These are phyloP conservation scores for Eucalyptus regnans DNA, from an alignment of 345 rosid genomes.

Conservation along the genomic window DNA sequence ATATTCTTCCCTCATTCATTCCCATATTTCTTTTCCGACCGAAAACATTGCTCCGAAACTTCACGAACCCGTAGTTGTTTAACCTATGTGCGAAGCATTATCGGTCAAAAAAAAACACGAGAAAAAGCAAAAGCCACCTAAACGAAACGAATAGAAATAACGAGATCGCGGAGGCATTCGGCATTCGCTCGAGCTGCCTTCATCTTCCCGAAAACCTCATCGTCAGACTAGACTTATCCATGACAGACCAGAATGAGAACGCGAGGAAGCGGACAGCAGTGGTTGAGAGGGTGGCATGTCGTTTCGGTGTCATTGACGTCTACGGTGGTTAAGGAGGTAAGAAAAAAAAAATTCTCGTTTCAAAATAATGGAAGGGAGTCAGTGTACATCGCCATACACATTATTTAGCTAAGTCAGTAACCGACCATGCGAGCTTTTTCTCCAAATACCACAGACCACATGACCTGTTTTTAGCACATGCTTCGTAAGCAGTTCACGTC, in stretches of 20 bases:
- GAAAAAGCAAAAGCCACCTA: not conserved
- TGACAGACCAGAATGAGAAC: not conserved
- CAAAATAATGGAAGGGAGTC: not conserved
- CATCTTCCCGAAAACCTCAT: not conserved
- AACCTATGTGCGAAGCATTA: not conserved
- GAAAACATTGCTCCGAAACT: not conserved
- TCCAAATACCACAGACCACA: not conserved
- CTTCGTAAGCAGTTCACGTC: not conserved
- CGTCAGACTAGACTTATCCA: not conserved
- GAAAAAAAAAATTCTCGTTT: not conserved
- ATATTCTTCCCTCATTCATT: not conserved
- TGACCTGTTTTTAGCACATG: not conserved
- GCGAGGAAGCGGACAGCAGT: constrained; percentile 9
- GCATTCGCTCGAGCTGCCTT: not conserved
- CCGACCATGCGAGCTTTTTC: not conserved
- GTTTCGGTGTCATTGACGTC: not conserved
- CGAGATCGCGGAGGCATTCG: not conserved
- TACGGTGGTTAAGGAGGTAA: not conserved
- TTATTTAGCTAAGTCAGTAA: not conserved
- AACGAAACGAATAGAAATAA: not conserved
- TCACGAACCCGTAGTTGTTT: not conserved
- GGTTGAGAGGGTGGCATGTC: constrained; percentile 7
- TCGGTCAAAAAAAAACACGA: not conserved
- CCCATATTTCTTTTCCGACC: not conserved
- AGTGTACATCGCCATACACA: not conserved